phyloP scores from a whole-genome alignment of 371 early-diverging fungal genomes.

The Mortierella sp. region DNA sequence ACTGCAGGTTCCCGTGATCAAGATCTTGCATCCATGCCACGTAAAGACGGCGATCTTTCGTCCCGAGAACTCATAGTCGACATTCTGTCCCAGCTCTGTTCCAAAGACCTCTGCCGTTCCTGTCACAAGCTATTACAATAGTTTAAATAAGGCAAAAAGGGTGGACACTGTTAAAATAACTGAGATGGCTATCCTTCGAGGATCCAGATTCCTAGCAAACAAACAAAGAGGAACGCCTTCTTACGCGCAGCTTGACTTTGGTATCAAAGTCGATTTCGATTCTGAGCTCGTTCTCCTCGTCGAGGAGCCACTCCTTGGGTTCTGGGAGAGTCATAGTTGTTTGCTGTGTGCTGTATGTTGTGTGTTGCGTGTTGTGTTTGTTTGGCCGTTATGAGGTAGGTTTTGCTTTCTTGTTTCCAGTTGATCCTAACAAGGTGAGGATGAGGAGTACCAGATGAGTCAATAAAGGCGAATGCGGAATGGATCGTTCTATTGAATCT shows the following conservation, averaged over 20 bases:
- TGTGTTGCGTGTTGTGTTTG: neutral
- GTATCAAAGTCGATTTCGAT: constrained; percentile 67
- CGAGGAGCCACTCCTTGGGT: constrained; percentile 63
- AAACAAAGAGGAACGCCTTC: neutral
- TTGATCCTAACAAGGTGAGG: neutral
- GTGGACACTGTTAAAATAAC: neutral
- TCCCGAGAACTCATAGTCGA: constrained; percentile 83
- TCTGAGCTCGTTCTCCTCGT: constrained; percentile 66
- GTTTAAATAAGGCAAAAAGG: neutral
- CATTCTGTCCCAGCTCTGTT: constrained; percentile 86
- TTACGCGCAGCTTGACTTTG: constrained; percentile 62
- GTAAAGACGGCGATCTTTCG: constrained; percentile 93
- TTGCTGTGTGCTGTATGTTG: neutral
- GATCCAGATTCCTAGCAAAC: neutral
- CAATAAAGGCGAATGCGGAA: neutral
- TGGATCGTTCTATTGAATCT: neutral
- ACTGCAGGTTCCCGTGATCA: constrained; percentile 74
- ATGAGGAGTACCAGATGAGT: neutral
- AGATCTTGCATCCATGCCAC: constrained; percentile 92
- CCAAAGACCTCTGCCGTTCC: constrained; percentile 96
- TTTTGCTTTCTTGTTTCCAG: neutral
- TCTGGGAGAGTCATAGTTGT: constrained; percentile 15
- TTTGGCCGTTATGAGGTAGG: too few species aligned
- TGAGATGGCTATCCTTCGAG: neutral
- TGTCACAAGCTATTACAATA: constrained; percentile 66